Base-by-base conservation (phyloP, 371 early-diverging fungal genomes). In the Gilbertella persicaria region DNA sequence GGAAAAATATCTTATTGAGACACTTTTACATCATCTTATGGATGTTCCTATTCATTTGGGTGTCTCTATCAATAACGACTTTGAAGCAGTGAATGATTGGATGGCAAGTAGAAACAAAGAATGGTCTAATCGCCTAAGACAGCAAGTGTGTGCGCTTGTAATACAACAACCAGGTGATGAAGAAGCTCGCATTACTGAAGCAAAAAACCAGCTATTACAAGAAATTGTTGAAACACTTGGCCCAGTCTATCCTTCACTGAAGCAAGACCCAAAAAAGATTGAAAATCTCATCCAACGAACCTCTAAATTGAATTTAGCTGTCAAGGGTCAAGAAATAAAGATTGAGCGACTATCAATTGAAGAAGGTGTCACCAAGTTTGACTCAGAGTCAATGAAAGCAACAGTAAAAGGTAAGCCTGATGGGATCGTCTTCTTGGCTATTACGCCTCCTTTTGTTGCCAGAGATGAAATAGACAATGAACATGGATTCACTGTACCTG, bases 41-140 rank as follows among this genome's bases (percentile, higher is more conserved):
- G 61, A 69, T 43, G 66, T 67, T 5, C 75, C 75, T 28, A 60
- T 75, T 40, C 72, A 75, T 39, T 45, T 70, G 6, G 78, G 78
- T 13, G 58, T 77, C 3, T 67, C 67, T 3, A 58, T 77, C 37
- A 77, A 77, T 30, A 58, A 61, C 13, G 53, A 72, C 1, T 77
- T 65, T 33, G 35, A 66, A 41, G 60, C 61, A 19, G 33, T 77
- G 16, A 58, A 54, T 37, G 53, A 38, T 2, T 77, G 78, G 78
- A 71, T 77, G 58, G 41, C 44, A 3, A 42, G 17, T 14, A 55
- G 70, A 24, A 71, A 75, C 28, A 49, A 56, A 26, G 66, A 69
- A 44, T 75, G 75, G 75, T 45, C 75, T 5, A 55, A 54, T n/a
- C 62, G 75, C 1, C 29, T 75, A 20, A 57, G 70, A 45, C 75